Conservation (phyloP, 2,329 filamentous ascomycete genomes). For the Talaromyces sp. region DNA sequence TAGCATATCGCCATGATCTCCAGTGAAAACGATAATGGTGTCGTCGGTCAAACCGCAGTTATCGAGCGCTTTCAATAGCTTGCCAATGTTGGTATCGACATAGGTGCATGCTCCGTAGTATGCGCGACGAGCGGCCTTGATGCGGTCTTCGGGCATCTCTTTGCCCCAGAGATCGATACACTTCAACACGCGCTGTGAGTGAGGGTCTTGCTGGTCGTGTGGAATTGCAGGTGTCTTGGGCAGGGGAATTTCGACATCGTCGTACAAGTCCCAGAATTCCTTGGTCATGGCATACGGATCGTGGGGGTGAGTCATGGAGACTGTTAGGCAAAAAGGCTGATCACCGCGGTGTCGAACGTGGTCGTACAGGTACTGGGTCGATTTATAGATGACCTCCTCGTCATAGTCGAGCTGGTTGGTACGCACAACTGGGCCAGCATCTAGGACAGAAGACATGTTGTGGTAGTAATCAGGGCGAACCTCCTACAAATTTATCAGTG, state of each 20-base stretch:
- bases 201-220: constrained; percentile 78
- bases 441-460: constrained; percentile 89
- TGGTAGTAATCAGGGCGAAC: constrained; percentile 88
- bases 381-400: constrained; percentile 92
- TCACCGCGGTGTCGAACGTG: constrained; percentile 77
- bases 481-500: constrained; percentile 29
- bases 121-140: constrained; percentile 78
- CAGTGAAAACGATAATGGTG: constrained; percentile 88
- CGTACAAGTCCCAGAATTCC: constrained; percentile 91
- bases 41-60: constrained; percentile 77
- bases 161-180: constrained; percentile 85
- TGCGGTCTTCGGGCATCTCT: constrained; percentile 78
- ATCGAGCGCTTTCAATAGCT: constrained; percentile 73
- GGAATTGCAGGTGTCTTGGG: constrained; percentile 71
- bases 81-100: constrained; percentile 88
- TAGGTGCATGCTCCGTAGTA: constrained; percentile 95
- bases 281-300: constrained; percentile 93
- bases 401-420: constrained; percentile 97
- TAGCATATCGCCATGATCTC: constrained; percentile 94
- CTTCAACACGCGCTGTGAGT: constrained; percentile 82
- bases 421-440: constrained; percentile 82
- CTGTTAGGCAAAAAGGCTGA: constrained; percentile 82
- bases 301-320: constrained; percentile 91
- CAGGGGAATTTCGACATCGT: constrained; percentile 80
- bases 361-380: constrained; percentile 85